Base-by-base conservation (phyloP, 108 stramenopile species). In the Poteriospumella lacustris region DNA sequence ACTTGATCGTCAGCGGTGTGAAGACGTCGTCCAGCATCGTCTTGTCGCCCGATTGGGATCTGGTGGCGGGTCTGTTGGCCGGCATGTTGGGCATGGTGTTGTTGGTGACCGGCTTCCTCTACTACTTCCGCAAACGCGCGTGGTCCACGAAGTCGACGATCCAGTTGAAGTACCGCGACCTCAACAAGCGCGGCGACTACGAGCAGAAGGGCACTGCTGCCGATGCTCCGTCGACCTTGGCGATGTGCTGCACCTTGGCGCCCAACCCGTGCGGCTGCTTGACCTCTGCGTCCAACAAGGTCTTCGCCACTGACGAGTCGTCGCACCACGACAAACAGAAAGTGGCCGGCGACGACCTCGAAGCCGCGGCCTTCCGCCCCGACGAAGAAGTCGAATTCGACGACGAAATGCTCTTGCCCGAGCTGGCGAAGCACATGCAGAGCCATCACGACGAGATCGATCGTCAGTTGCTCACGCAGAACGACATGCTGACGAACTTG, bases 1-100 rank as follows among this genome's bases (percentile, higher is more conserved):
- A 81, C 39, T 78, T 89, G 3, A 78, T 85, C 73, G 47, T 64
- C 34, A 38, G 85, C 9, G 81, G 81, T 58, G 80, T 78, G 40
- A 82, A 76, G 58, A 47, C 80, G 33, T 42, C 47, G 52, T 67
- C 68, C 29, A 77, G 80, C 36, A 68, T 89, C 58, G 75, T 88
- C 9, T 75, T 87, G n/a, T 68, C 85, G 31, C 85, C 88, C 1
- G 88, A 89, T 73, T 89, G 89, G 89, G 24, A 78, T 39, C 64
- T 89, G 0, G 43, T 88, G n/a, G 42, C 58, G 0, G 83, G 81
- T 1, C 79, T 89, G 31, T 42, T 88, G 1, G 58, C 44, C 19
- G 86, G 86, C 2, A 59, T 89, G 24, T 42, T 58, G 28, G 43
- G 52, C 44, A 58, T 87, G 43, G 58, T 85, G 1, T 68, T 87